These are phyloP conservation scores for Sideroxylon spinosum DNA, from an alignment of 179 eudicot genomes.

Conservation along the genomic window DNA sequence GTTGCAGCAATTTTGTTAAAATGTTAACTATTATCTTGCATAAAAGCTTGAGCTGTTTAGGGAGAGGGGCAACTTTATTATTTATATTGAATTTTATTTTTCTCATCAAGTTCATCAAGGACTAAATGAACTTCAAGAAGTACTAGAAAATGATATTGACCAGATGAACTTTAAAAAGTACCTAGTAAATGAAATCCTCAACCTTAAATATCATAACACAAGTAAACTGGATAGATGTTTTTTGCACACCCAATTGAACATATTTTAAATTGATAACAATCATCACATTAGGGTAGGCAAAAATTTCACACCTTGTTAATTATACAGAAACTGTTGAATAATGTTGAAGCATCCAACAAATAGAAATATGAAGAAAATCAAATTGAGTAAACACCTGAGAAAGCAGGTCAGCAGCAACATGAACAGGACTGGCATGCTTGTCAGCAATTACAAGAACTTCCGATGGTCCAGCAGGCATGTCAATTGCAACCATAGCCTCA, in stretches of 20 bases:
- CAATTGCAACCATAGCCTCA: constrained; percentile 96
- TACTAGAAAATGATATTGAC: no score
- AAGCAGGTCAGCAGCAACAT: constrained; percentile 90
- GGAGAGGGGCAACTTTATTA: no score
- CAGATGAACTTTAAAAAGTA: neutral
- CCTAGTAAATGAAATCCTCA: neutral
- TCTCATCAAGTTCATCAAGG: neutral
- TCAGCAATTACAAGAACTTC: constrained; percentile 98
- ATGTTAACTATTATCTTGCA: no score
- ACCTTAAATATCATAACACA: neutral
- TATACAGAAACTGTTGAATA: neutral
- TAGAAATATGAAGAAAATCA: neutral
- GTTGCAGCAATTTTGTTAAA: no score
- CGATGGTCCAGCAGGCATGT: constrained; percentile 99
- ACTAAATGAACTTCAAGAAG: neutral
- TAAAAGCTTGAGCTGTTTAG: no score
- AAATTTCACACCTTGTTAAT: neutral
- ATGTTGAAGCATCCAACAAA: no score
- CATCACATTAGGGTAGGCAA: neutral
- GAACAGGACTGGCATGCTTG: constrained; percentile 77
- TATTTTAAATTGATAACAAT: neutral
- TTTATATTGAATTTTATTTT: no score
- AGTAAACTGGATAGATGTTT: neutral
- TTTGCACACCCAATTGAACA: neutral
- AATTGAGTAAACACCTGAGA: constrained; percentile 59